These are phyloP conservation scores for Colletotrichum zoysiae DNA, from an alignment of 2,329 filamentous ascomycete genomes.

Conservation along the genomic window DNA sequence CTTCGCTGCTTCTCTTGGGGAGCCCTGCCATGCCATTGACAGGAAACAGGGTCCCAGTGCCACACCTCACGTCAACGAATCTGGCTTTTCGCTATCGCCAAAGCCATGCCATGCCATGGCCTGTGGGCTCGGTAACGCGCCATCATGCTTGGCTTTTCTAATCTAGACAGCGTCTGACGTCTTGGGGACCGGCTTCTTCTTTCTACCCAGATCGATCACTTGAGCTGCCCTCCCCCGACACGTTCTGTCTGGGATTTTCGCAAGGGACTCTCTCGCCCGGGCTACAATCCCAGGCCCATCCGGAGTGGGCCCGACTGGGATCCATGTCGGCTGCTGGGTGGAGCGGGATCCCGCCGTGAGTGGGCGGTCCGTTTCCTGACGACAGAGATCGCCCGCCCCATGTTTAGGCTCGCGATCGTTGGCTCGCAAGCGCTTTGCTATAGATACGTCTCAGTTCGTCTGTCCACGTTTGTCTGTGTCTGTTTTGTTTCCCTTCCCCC, in stretches of 20 bases:
- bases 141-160: neutral
- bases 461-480: neutral
- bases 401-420: slow-evolving; percentile 25
- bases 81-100: slow-evolving; percentile 9
- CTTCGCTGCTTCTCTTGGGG: no score
- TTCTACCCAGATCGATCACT: neutral
- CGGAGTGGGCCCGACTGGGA: slow-evolving; percentile 8
- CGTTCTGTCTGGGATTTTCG: slow-evolving; percentile 28
- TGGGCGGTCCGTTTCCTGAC: neutral
- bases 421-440: neutral
- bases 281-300: neutral
- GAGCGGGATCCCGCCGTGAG: slow-evolving; percentile 13
- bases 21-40: neutral
- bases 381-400: slow-evolving; percentile 22
- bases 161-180: neutral
- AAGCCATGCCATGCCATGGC: no score
- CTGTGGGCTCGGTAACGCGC: neutral
- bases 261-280: slow-evolving; percentile 13
- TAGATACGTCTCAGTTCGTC: slow-evolving; percentile 24
- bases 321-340: neutral
- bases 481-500: slow-evolving; percentile 4
- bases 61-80: neutral
- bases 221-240: neutral
- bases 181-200: neutral
- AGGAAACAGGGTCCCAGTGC: neutral